phyloP scores from a whole-genome alignment of 495 filamentous ascomycete genomes.

The Penicillium angulare region DNA sequence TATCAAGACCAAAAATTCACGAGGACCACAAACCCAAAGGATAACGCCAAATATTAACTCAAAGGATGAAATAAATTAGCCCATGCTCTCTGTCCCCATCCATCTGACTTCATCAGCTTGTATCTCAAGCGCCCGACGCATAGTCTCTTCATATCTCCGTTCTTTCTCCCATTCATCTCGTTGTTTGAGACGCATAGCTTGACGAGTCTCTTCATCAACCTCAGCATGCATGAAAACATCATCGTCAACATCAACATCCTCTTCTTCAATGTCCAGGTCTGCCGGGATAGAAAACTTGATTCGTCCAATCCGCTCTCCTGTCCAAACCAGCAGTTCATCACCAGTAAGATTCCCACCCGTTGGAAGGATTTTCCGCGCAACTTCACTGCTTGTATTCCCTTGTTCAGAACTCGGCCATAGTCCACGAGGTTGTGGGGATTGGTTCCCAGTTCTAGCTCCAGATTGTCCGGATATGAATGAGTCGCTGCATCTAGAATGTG shows the following conservation, averaged over 20 bases:
- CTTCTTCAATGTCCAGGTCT: slow-evolving; percentile 36
- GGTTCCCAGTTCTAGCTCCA: not conserved
- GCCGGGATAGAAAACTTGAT: slow-evolving; percentile 57
- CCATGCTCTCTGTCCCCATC: slow-evolving; percentile 65
- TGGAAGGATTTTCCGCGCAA: slow-evolving; percentile 70
- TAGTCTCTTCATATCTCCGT: slow-evolving; percentile 60
- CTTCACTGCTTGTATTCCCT: slow-evolving; percentile 34
- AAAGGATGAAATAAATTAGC: slow-evolving; percentile 8
- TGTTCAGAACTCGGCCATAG: slow-evolving; percentile 28
- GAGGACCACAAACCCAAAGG: not conserved
- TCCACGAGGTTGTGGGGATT: slow-evolving; percentile 20
- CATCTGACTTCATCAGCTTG: slow-evolving; percentile 84
- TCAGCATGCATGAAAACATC: slow-evolving; percentile 35
- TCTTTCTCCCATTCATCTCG: slow-evolving; percentile 42
- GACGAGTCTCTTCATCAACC: slow-evolving; percentile 35
- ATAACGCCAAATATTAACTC: not conserved
- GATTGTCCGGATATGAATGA: not conserved
- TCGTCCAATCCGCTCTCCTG: slow-evolving; percentile 74
- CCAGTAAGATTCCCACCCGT: slow-evolving; percentile 49
- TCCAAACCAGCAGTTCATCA: slow-evolving; percentile 76
- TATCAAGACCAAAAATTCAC: not conserved
- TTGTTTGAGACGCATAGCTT: slow-evolving; percentile 42
- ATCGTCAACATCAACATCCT: slow-evolving; percentile 49
- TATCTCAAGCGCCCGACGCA: slow-evolving; percentile 72
- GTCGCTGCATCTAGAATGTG: slow-evolving; percentile 8